Base-by-base conservation (phyloP, 352 stramenopile species). In the Labyrinthula sp. region DNA sequence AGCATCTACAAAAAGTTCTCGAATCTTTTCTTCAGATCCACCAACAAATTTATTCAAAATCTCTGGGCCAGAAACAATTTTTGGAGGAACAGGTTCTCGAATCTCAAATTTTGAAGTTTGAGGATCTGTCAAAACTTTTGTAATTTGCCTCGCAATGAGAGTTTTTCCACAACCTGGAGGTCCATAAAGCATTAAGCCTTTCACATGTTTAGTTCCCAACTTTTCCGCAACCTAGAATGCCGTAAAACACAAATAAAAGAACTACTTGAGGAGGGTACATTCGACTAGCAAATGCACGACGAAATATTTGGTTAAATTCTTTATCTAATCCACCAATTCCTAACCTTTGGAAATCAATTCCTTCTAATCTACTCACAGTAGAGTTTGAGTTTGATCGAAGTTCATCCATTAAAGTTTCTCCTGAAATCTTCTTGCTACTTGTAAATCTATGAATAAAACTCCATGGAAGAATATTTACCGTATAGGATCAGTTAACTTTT, bases 1-100 rank as follows among this genome's bases (percentile, higher is more conserved):
- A 3, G 78, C 77, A 22, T 79, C 66, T 0, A 59, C 64, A 23
- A 60, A 58, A 22, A 59, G 45, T 26, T 79, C 65, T 12, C 73
- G 69, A 21, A 89, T 66, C 0, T 64, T 59, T 1, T 72, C 70
- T 48, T 89, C 78, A 2, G 77, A 69, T 34, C 86, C 76, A 14
- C 78, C 78, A 21, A 89, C 75, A 49, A 74, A 86, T 62, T 97
- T 97, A 70, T 96, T 87, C 4, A 99, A 68, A 57, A 99, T 90
- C 63, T 98, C 89, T 0, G 90, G 90, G 29, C 88, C 90, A 57
- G 96, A 97, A 38, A 96, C 88, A 64, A 99, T 89, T 56, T 99
- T 85, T 5, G 75, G 75, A 55, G 82, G 71, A n/a, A n/a, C n/a
- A n/a, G n/a, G n/a, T n/a, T n/a, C n/a, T n/a, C n/a, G n/a, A n/a